phyloP scores from a whole-genome alignment of 257 asterid genomes.

The Penstemon davidsonii region DNA sequence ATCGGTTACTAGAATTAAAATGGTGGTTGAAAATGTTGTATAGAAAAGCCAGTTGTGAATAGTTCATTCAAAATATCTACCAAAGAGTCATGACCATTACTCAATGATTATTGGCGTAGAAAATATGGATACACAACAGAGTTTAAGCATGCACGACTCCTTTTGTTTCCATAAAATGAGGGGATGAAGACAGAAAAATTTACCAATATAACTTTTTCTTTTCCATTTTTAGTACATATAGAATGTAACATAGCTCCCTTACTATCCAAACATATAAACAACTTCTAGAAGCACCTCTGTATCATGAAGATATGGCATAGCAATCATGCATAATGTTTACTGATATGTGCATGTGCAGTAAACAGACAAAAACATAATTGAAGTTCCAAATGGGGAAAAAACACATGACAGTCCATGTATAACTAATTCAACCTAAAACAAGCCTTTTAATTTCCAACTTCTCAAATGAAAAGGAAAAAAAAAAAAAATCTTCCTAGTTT shows the following conservation, averaged over 20 bases:
- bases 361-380: background rate
- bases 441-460: too few relatives aligned
- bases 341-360: background rate
- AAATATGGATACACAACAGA: background rate
- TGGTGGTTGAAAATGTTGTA: background rate
- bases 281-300: background rate
- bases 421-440: too few relatives aligned
- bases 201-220: background rate
- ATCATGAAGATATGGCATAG: background rate
- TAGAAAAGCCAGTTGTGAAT: background rate
- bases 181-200: background rate
- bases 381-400: background rate
- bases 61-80: constrained; percentile 1
- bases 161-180: background rate
- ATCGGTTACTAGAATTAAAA: background rate
- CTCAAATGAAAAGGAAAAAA: background rate
- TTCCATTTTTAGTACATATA: background rate
- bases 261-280: background rate
- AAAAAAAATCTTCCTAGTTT: background rate
- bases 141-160: background rate
- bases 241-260: background rate
- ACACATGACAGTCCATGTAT: too few relatives aligned
- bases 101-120: background rate
- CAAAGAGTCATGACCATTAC: constrained; percentile 3
- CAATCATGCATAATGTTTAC: background rate